Conservation (phyloP, 495 filamentous ascomycete species). For the Tuber magnatum region DNA sequence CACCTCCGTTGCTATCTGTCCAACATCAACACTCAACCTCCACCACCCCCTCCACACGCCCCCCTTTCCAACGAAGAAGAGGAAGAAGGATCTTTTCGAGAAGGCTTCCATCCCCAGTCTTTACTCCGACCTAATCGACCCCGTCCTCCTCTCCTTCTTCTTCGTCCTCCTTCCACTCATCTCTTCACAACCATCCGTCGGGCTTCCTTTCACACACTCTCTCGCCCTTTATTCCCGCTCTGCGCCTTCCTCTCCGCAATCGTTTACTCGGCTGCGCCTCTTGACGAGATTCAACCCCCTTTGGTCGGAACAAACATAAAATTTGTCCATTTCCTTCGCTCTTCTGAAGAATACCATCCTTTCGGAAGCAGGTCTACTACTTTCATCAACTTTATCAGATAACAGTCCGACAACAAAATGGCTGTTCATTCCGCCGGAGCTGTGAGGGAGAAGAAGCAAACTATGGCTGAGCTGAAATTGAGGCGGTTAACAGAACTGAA, state of each 20-base stretch:
- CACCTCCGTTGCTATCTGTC: constrained; percentile 9
- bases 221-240: constrained; percentile 46
- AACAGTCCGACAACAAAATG: constrained; percentile 28
- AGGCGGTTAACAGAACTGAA: constrained; percentile 94
- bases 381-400: constrained; percentile 1
- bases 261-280: constrained; percentile 45
- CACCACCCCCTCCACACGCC: constrained; percentile 9
- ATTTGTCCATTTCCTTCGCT: constrained; percentile 10
- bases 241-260: constrained; percentile 51
- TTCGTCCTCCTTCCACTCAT: constrained; percentile 13
- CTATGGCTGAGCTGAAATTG: constrained; percentile 95
- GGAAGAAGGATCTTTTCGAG: constrained; percentile 34
- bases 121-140: constrained; percentile 36
- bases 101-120: constrained; percentile 38
- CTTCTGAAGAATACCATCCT: constrained; percentile 16
- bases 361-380: not conserved
- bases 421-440: constrained; percentile 39
- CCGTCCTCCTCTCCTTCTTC: constrained; percentile 31
- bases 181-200: constrained; percentile 14
- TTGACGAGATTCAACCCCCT: constrained; percentile 55
- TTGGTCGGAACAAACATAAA: constrained; percentile 19
- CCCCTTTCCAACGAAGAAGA: constrained; percentile 34
- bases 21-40: constrained; percentile 26
- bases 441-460: constrained; percentile 76
- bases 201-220: constrained; percentile 14